Percentiles rank a stretch among this genome's conserved stretches.
Conservation (phyloP, 106 monocot genomes). For the Amphibolis antarctica region DNA sequence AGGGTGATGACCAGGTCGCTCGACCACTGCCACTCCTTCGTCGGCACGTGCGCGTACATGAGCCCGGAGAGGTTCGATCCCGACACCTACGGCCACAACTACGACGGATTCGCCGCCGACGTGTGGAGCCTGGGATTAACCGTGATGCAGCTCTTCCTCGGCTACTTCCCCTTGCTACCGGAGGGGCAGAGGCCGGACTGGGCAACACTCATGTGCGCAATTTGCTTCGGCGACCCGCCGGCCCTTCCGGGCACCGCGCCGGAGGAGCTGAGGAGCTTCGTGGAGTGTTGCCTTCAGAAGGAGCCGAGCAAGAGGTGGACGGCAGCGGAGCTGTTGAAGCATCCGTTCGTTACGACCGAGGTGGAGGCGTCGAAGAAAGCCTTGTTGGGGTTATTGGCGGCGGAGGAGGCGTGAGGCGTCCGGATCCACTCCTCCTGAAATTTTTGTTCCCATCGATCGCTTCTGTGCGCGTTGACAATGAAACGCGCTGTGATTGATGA, state of each 20-base stretch:
- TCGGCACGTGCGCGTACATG: conserved; percentile 27
- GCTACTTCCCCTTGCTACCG: conserved; percentile 5
- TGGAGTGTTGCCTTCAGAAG: conserved; percentile 61
- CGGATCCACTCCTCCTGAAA: too few relatives aligned
- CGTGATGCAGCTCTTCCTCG: conserved; percentile 15
- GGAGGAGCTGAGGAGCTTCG: conserved; percentile 40
- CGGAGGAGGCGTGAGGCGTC: too few relatives aligned
- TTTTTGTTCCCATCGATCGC: too few relatives aligned
- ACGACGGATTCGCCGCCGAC: conserved; percentile 19
- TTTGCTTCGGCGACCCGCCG: conserved; percentile 74
- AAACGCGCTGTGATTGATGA: too few relatives aligned
- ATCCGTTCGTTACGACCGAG: conserved; percentile 43
- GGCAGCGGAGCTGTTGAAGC: conserved; percentile 45
- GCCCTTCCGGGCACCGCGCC: conserved; percentile 31
- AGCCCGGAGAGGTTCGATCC: conserved; percentile 25
- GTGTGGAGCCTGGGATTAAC: conserved; percentile 20
- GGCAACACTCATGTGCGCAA: conserved; percentile 65
- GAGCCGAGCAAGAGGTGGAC: conserved; percentile 61
- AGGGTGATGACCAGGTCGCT: conserved; percentile 12
- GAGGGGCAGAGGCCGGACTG: conserved; percentile 9
- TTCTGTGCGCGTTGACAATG: too few relatives aligned
- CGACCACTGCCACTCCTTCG: conserved; percentile 22
- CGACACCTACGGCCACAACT: conserved; percentile 9
- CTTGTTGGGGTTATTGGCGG: too few relatives aligned
- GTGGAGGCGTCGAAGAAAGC: too few relatives aligned